Evolutionary conservation across 768 basidiomycete genomes (phyloP), one percentile per base, ranked within the genome.

Genomic region (Mycena latifolia): DNA sequence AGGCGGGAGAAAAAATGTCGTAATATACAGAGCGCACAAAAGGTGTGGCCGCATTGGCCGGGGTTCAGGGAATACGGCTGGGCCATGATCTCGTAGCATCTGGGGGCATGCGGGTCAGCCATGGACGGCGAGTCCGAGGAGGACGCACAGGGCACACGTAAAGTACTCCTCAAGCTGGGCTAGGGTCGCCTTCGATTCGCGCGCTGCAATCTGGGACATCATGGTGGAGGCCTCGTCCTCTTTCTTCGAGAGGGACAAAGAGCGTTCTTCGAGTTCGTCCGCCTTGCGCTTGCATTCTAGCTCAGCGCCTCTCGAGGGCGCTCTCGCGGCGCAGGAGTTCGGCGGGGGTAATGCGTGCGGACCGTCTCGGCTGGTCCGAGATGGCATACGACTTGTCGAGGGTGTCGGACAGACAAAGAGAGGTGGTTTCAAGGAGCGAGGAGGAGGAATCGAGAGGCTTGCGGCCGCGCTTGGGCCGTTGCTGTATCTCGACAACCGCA

Each of bases 1-100:
- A 91, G 77, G 52, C 86, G 85, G 71, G 89, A 88, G 79, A 90
- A 91, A 77, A 87, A 87, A 87, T 89, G 89, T 71, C 86, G 86
- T 31, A 91, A 75, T 65, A 89, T 88, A 76, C 89, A 91, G 52
- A 87, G 77, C 31, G 87, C 85, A 72, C 89, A 91, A 72, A 89
- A 92, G 5, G 89, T 85, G 71, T 92, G 91, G 12, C 91, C 90
- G 66, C 90, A 92, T 43, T 79, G 77, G 17, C 79, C 80, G 20
- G 88, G 85, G 61, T 81, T 84, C 45, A 91, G 77, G 33, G 78
- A 77, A 72, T 88, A 88, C 10, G 91, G 90, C 66, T 82, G 82
- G 2, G 89, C 86, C 82, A 91, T 81, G 58, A 88, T 81, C 66
- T 90, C 90, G 71, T 86, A 88, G 74, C 91, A 90, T 64, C 90